Conservation (phyloP, 2,329 filamentous ascomycete genomes). For the Cryphonectria parasitica region DNA sequence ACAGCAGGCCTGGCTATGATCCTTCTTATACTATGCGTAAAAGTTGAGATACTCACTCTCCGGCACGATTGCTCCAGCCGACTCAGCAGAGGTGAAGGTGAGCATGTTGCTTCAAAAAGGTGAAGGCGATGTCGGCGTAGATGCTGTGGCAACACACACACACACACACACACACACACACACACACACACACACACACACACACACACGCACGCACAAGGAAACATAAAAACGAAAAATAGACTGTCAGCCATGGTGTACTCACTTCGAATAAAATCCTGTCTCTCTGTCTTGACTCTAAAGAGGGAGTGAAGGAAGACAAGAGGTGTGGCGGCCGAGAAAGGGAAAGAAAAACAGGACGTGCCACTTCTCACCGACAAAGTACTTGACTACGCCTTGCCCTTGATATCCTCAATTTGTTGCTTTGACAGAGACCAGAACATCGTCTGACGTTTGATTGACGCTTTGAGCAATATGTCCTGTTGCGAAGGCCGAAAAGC, state of each 20-base stretch:
- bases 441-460: too few relatives aligned
- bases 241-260: background rate
- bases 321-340: background rate
- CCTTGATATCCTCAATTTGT: too few relatives aligned
- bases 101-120: constrained; percentile 31
- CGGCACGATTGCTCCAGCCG: constrained; percentile 34
- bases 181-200: too few relatives aligned
- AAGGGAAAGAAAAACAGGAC: background rate
- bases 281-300: too few relatives aligned
- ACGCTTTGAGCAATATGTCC: too few relatives aligned
- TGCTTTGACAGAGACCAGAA: background rate
- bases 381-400: constrained; percentile 40
- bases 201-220: too few relatives aligned
- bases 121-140: constrained; percentile 34
- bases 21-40: constrained; percentile 40
- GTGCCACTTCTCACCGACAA: constrained; percentile 46
- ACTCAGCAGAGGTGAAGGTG: constrained; percentile 28
- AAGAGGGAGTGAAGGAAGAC: background rate
- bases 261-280: too few relatives aligned
- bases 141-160: too few relatives aligned
- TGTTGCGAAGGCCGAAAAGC: background rate
- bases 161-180: too few relatives aligned
- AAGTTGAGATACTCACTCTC: constrained; percentile 42
- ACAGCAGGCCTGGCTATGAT: constrained; percentile 39
- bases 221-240: too few relatives aligned